These are phyloP conservation scores for Alectoria sarmentosa DNA, from an alignment of 495 filamentous ascomycete genomes.

Conservation along the genomic window DNA sequence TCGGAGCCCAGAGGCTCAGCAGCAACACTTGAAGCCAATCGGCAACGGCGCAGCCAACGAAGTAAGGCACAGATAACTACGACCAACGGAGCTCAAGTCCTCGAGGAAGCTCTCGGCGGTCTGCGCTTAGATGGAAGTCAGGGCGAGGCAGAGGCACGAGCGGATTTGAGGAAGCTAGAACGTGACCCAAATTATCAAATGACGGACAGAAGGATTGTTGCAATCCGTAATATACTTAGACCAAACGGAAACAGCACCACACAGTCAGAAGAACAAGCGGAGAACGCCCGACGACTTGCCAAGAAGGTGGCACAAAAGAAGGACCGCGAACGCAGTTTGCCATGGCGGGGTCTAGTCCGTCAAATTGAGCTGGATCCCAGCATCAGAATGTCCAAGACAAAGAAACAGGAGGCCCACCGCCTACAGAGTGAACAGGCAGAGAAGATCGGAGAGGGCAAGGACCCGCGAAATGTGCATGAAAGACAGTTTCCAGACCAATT, in stretches of 20 bases:
- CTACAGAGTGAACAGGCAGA: neutral
- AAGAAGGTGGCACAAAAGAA: neutral
- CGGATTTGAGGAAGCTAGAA: no score
- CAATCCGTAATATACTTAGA: no score
- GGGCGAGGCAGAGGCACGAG: neutral
- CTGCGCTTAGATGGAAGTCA: neutral
- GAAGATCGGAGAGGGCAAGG: neutral
- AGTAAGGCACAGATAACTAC: neutral
- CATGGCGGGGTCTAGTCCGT: neutral
- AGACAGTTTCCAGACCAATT: neutral
- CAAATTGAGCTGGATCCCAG: neutral
- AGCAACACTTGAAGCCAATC: neutral
- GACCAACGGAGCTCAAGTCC: neutral
- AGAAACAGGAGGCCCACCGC: neutral
- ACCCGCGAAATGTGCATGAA: neutral
- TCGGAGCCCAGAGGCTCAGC: neutral
- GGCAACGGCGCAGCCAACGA: neutral
- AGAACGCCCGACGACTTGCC: neutral
- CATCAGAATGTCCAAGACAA: neutral
- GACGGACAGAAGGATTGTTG: no score
- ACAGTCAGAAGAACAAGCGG: no score
- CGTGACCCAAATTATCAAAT: no score
- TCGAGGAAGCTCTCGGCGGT: neutral
- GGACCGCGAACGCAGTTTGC: no score
- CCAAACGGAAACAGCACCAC: no score